These are phyloP conservation scores for Metroxylon sagu DNA, from an alignment of 176 grass and related monocot species.

Conservation along the genomic window DNA sequence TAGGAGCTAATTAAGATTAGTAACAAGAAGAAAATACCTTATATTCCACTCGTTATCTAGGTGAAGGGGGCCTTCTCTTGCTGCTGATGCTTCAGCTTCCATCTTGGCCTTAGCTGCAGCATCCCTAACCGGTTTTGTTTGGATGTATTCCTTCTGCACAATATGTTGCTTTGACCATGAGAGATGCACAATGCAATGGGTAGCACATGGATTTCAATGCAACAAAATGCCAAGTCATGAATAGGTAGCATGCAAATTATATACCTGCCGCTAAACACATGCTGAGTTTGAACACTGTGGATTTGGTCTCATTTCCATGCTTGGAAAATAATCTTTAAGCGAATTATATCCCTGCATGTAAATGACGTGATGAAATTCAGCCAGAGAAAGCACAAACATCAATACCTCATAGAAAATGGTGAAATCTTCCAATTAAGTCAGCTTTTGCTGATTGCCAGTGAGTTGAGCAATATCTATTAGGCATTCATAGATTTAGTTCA, in stretches of 20 bases:
- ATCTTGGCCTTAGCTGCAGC: conserved; percentile 75
- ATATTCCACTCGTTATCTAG: conserved; percentile 93
- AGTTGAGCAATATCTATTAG: too few species aligned
- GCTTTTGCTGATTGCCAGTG: too few species aligned
- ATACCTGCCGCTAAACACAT: conserved; percentile 85
- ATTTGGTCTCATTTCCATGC: conserved; percentile 98
- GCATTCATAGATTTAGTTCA: too few species aligned
- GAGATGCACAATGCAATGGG: neutral
- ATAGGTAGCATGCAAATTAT: conserved; percentile 1
- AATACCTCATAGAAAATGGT: too few species aligned
- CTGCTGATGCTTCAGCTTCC: conserved; percentile 58
- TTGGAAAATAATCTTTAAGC: conserved; percentile 90
- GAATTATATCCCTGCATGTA: conserved; percentile 77
- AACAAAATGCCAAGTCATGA: too few species aligned
- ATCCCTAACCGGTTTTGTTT: conserved; percentile 79
- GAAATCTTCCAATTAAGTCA: too few species aligned
- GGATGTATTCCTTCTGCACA: conserved; percentile 72
- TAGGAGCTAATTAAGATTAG: too few species aligned
- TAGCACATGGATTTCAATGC: too few species aligned
- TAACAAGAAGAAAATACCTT: conserved; percentile 33
- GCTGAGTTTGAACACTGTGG: conserved; percentile 89
- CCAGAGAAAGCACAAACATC: too few species aligned
- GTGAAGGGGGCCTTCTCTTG: conserved; percentile 63
- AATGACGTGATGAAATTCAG: neutral
- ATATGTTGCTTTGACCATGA: conserved; percentile 7